phyloP scores from a whole-genome alignment of 1,139 yeast species.

The Geotrichum aggregatum region DNA sequence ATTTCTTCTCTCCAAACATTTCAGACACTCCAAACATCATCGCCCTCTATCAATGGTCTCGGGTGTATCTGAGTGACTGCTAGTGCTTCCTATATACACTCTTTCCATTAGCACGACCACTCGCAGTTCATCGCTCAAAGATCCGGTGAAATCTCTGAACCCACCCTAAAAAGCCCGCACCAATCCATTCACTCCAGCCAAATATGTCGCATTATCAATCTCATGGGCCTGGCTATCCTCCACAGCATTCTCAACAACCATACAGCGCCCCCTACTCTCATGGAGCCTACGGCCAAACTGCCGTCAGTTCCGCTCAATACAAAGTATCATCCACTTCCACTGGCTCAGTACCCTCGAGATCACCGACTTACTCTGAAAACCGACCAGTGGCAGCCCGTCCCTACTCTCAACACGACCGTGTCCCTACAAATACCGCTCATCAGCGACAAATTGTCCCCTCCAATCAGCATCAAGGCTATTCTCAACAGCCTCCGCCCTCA shows the following conservation, averaged over 20 bases:
- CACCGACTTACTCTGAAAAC: background rate
- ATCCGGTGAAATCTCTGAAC: background rate
- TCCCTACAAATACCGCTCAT: too few relatives aligned
- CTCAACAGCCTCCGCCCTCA: conserved; percentile 6
- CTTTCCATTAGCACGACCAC: background rate
- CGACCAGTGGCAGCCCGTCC: background rate
- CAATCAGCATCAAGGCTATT: background rate
- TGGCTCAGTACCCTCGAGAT: background rate
- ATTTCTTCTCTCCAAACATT: too few relatives aligned
- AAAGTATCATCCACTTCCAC: background rate
- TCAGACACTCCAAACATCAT: too few relatives aligned
- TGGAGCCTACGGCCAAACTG: background rate
- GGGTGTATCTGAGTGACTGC: background rate
- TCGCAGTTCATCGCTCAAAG: background rate
- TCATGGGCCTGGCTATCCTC: background rate
- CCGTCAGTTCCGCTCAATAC: background rate
- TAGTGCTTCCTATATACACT: background rate
- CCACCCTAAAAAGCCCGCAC: background rate
- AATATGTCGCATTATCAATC: background rate
- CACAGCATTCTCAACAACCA: background rate
- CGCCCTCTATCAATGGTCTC: background rate
- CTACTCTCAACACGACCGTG: conserved; percentile 3
- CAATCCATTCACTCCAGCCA: background rate
- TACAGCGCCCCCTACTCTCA: background rate
- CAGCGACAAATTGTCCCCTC: too few relatives aligned